A percentile compares a stretch with the other conserved stretches of the same genome.
Evolutionary conservation across 2,329 filamentous ascomycete genomes (phyloP).

Genomic region (Coniochaeta sp.): DNA sequence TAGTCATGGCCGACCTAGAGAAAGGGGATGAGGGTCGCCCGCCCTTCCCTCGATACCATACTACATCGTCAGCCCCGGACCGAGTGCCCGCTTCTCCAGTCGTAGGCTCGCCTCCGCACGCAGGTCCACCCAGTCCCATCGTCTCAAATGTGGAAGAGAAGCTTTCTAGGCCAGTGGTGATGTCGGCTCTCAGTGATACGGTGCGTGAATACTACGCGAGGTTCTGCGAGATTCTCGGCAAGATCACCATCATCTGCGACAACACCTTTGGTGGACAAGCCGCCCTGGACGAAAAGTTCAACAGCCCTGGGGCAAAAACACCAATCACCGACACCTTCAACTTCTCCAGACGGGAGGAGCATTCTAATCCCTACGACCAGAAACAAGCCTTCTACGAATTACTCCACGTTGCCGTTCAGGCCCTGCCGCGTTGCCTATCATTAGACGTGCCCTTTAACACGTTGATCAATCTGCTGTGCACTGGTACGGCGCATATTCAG

Average conservation of each 20-base stretch:
- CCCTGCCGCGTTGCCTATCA: constrained; percentile 86
- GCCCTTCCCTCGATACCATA: constrained; percentile 71
- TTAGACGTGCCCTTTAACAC: constrained; percentile 88
- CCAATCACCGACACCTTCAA: constrained; percentile 92
- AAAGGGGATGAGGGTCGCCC: constrained; percentile 70
- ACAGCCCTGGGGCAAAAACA: constrained; percentile 79
- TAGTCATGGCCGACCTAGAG: constrained; percentile 88
- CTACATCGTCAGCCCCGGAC: constrained; percentile 29
- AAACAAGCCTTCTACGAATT: constrained; percentile 95
- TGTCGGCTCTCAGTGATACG: constrained; percentile 60
- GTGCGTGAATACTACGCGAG: constrained; percentile 79
- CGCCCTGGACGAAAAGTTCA: constrained; percentile 91
- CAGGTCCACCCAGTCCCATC: constrained; percentile 16
- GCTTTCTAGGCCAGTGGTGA: constrained; percentile 57
- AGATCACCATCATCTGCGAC: constrained; percentile 94
- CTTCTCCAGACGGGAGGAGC: constrained; percentile 77
- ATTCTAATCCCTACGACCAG: constrained; percentile 64
- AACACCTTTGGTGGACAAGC: constrained; percentile 96
- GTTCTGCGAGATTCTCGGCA: constrained; percentile 92
- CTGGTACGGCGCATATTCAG: constrained; percentile 92
- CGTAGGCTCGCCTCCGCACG: constrained; percentile 23
- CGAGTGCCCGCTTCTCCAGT: constrained; percentile 43
- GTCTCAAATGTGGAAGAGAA: constrained; percentile 46
- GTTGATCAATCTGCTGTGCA: constrained; percentile 89
- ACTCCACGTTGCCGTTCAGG: constrained; percentile 90